Evolutionary conservation across 2,329 filamentous ascomycete species (phyloP).

Genomic region (Fusarium sp.): DNA sequence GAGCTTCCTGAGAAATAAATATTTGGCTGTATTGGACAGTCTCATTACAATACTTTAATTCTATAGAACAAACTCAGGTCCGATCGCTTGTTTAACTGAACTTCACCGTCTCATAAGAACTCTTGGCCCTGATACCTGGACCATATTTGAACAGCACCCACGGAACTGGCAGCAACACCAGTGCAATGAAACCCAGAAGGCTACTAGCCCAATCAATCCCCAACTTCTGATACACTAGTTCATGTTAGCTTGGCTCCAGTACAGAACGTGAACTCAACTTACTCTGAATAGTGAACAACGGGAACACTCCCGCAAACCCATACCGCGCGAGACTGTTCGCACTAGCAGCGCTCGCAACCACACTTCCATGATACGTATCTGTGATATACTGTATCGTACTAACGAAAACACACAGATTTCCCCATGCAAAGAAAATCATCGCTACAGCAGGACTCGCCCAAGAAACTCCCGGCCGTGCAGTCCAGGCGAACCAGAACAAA

Average conservation of each 20-base stretch:
- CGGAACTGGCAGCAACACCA: conserved; percentile 65
- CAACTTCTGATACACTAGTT: conserved; percentile 60
- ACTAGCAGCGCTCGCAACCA: conserved; percentile 71
- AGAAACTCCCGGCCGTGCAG: conserved; percentile 60
- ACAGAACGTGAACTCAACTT: conserved; percentile 31
- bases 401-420: conserved; percentile 73
- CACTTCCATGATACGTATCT: conserved; percentile 69
- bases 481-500: conserved; percentile 75
- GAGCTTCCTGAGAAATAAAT: conserved; percentile 50
- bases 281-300: conserved; percentile 73
- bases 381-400: conserved; percentile 66
- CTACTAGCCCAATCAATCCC: conserved; percentile 65
- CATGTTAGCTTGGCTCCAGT: conserved; percentile 17
- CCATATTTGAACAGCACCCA: conserved; percentile 69
- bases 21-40: conserved; percentile 56
- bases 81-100: neutral
- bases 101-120: conserved; percentile 28
- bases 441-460: conserved; percentile 68
- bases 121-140: conserved; percentile 45
- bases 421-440: conserved; percentile 71
- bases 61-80: neutral
- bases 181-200: conserved; percentile 63
- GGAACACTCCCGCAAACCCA: conserved; percentile 69
- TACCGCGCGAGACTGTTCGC: conserved; percentile 74
- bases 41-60: neutral